Conservation (phyloP, 2,329 filamentous ascomycete genomes). For the Fusarium devonianum region DNA sequence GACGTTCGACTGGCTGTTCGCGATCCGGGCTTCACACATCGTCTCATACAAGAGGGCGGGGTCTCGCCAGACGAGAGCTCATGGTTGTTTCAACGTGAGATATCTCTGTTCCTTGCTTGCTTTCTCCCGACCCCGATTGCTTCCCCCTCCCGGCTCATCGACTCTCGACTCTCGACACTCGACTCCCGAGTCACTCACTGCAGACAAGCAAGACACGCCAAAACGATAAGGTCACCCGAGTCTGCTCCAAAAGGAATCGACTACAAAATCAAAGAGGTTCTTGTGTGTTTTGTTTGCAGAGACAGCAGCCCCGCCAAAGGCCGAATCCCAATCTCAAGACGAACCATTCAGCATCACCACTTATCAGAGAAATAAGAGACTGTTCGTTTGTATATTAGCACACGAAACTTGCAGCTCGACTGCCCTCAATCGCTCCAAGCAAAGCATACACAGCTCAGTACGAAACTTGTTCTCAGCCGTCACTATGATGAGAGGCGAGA, state of each 20-base stretch:
- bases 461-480: conserved; percentile 5
- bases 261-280: conserved; percentile 23
- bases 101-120: conserved; percentile 12
- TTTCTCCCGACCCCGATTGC: not conserved
- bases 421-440: not conserved
- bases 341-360: conserved; percentile 14
- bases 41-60: conserved; percentile 33
- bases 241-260: conserved; percentile 11
- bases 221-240: not conserved
- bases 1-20: conserved; percentile 35
- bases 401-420: conserved; percentile 11
- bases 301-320: conserved; percentile 18
- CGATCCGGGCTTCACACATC: conserved; percentile 28
- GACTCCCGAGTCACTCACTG: not conserved
- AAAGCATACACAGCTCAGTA: not conserved
- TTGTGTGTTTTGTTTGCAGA: conserved; percentile 15
- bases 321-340: conserved; percentile 12
- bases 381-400: not conserved
- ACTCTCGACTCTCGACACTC: no score
- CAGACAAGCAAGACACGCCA: conserved; percentile 3
- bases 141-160: not conserved
- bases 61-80: conserved; percentile 3
- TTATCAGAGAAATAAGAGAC: conserved; percentile 4
- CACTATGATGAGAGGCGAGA: conserved; percentile 47
- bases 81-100: conserved; percentile 20